A percentile compares a stretch with the other conserved stretches of the same genome.
Evolutionary conservation across 257 asterid genomes (phyloP).

Genomic region (Plectranthus barbatus): DNA sequence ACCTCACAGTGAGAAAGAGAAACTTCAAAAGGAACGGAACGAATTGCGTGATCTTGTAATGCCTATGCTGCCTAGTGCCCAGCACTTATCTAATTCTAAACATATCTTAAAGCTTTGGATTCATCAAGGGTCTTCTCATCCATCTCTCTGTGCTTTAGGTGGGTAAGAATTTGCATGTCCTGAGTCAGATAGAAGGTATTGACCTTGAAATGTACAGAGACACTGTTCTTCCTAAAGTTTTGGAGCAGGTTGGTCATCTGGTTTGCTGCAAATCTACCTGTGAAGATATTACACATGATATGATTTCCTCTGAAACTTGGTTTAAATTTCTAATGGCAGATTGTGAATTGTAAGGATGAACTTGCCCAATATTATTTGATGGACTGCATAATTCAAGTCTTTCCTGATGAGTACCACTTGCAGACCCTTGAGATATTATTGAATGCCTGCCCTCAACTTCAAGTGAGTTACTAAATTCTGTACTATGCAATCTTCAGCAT

Average conservation of each 20-base stretch:
- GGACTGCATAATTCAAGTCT: conserved; percentile 99
- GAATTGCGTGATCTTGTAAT: conserved; percentile 99
- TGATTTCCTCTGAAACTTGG: conserved; percentile 16
- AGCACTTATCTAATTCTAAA: conserved; percentile 22
- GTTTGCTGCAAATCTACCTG: conserved; percentile 14
- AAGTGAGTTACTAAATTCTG: conserved; percentile 41
- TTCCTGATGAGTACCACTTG: conserved; percentile 98
- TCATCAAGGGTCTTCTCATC: conserved; percentile 18
- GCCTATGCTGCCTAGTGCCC: conserved; percentile 21
- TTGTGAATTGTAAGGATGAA: conserved; percentile 96
- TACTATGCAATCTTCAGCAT: background rate
- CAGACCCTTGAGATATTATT: conserved; percentile 94
- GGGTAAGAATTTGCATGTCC: conserved; percentile 94
- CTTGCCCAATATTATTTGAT: conserved; percentile 89
- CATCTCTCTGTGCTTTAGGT: conserved; percentile 50
- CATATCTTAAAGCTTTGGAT: too few relatives aligned
- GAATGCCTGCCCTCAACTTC: conserved; percentile 98
- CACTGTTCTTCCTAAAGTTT: conserved; percentile 81
- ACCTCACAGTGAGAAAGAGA: conserved; percentile 80
- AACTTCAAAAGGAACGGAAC: conserved; percentile 83
- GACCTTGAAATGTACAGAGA: conserved; percentile 91
- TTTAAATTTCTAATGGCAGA: conserved; percentile 35
- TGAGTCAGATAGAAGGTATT: conserved; percentile 98
- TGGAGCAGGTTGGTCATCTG: conserved; percentile 75
- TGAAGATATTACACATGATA: conserved; percentile 14